Evolutionary conservation across 73 alveolate genomes (phyloP), one percentile per base, ranked within the genome.

Genomic region (Paramecium biaurelia): DNA sequence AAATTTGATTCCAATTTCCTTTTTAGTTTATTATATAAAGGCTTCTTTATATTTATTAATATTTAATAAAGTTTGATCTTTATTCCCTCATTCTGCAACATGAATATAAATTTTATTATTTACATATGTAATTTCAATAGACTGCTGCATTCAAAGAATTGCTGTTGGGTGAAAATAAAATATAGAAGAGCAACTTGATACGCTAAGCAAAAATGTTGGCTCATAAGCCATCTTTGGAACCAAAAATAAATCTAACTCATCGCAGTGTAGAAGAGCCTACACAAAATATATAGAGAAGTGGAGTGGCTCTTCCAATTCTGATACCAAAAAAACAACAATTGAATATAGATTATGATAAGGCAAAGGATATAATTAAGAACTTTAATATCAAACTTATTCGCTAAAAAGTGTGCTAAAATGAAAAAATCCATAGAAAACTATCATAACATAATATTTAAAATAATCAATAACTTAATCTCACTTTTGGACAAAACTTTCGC

Each of bases 131-230:
- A 72, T 72, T 72, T 37, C 56, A 72, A 72, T 72, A 72, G 86
- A 72, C 86, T 34, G 86, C 86, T 28, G 86, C 86, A 72, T 72
- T 72, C 45, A 72, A 72, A 42, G 86, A 72, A 67, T 67, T 67
- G 84, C 56, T 72, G n/a, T 12, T 35, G n/a, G 58, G 58, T 4
- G 38, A 72, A 72, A 35, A 72, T 14, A 32, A 21, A 32, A 72
- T 38, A 4, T 24, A 72, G 7, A 72, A 72, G 38, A 35, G 86
- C 24, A 72, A 72, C 8, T 37, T 35, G 35, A 32, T 72, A 28
- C 86, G 86, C 2, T 21, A 72, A 28, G 32, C 35, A 11, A 72
- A 72, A 72, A 72, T 72, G 26, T 35, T 72, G n/a, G 7, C 47
- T 9, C 38, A 35, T 72, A 32, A 20, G 20, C 45, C 56, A 12